These are phyloP conservation scores for Clavispora fructus DNA, from an alignment of 805 yeast genomes.

Conservation along the genomic window DNA sequence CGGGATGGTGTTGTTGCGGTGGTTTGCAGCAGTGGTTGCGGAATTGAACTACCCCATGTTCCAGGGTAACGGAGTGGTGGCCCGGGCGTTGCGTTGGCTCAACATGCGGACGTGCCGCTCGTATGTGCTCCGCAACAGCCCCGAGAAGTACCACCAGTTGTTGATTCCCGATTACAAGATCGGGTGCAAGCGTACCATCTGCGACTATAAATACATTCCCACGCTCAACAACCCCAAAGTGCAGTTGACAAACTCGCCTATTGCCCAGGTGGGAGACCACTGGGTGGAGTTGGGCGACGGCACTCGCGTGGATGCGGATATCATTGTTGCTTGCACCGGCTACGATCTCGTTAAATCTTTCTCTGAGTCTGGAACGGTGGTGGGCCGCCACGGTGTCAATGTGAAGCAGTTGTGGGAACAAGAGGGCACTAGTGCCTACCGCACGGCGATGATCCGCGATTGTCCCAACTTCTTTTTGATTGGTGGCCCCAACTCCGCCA, in stretches of 20 bases:
- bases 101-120: constrained; percentile 14
- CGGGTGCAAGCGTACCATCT: constrained; percentile 39
- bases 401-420: constrained; percentile 23
- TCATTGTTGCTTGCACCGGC: constrained; percentile 40
- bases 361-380: constrained; percentile 12
- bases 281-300: constrained; percentile 27
- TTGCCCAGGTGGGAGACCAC: constrained; percentile 24
- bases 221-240: constrained; percentile 27
- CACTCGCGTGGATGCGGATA: constrained; percentile 26
- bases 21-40: constrained; percentile 23
- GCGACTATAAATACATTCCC: constrained; percentile 33
- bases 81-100: constrained; percentile 23
- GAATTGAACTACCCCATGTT: constrained; percentile 34
- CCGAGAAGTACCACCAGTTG: constrained; percentile 27
- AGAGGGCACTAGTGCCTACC: constrained; percentile 31
- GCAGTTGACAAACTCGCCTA: constrained; percentile 17
- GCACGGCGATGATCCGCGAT: constrained; percentile 27
- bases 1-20: constrained; percentile 26
- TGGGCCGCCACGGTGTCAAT: constrained; percentile 22
- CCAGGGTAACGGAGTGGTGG: constrained; percentile 22
- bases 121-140: constrained; percentile 27
- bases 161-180: constrained; percentile 34
- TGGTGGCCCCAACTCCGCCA: constrained; percentile 39
- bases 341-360: constrained; percentile 22
- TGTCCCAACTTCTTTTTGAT: constrained; percentile 32